Percentiles rank a stretch among this genome's conserved stretches.
Conservation (phyloP, 2,329 filamentous ascomycete genomes). For the Alternaria atra region DNA sequence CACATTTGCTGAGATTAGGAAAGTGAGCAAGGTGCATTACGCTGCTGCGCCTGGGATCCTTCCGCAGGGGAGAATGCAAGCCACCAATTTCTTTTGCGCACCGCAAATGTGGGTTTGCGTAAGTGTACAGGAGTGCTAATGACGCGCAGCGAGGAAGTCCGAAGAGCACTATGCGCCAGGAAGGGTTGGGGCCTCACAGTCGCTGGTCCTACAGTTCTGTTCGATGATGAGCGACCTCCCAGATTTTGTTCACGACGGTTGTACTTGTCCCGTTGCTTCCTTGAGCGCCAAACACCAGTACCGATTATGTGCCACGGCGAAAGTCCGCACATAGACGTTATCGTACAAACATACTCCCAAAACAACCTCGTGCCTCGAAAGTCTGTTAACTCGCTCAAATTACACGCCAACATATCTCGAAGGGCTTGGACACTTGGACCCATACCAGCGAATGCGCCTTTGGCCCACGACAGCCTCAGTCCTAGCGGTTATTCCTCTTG, state of each 20-base stretch:
- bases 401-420: neutral
- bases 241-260: neutral
- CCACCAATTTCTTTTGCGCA: slow-evolving; percentile 6
- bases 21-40: slow-evolving; percentile 7
- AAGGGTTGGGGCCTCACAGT: neutral
- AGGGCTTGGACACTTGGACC: too few relatives aligned
- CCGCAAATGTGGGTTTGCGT: slow-evolving; percentile 4
- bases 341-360: neutral
- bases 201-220: neutral
- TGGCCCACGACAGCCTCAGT: neutral
- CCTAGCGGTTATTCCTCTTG: neutral
- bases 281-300: neutral
- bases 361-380: neutral
- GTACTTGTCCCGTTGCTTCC: neutral
- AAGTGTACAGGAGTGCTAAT: slow-evolving; percentile 3
- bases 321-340: neutral
- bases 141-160: neutral
- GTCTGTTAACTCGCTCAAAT: neutral
- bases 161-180: neutral
- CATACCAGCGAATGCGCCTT: neutral
- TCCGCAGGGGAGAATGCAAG: slow-evolving; percentile 8
- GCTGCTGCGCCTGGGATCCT: slow-evolving; percentile 6
- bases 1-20: slow-evolving; percentile 1
- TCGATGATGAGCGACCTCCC: neutral
- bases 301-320: neutral